Base-by-base conservation (phyloP, 345 rosid genomes). In the Crucihimalaya himalaica region DNA sequence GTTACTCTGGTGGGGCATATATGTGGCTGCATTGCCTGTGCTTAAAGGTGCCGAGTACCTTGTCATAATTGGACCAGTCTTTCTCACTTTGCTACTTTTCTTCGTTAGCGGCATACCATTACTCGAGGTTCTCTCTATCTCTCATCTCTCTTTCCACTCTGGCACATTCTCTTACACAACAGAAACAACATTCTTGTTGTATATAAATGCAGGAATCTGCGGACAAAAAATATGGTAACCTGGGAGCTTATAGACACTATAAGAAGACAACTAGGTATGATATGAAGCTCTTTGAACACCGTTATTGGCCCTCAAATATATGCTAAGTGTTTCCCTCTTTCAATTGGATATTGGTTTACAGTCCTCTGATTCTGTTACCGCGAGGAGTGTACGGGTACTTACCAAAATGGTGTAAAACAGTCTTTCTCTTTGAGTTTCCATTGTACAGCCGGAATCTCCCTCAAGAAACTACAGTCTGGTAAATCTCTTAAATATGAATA, bases 1-100 rank as follows among this genome's bases (percentile, higher is more conserved):
- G 66, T 63, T 89, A n/a, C 87, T 91, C 1, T 89, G 95, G 93
- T 94, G 98, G 97, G 98, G 95, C 29, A 68, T 94, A 71, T 91
- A 86, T 65, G 84, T 89, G 76, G 91, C 93, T 57, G 70, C 98
- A 28, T 15, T 86, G 40, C 88, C 98, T 12, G 83, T 88, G 42
- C 93, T 91, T 54, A 79, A 84, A 71, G 92, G 88, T 76, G 83
- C 84, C 8, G 93, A 91, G 81, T 94, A 89, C 89, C 95, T 91
- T 27, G 98, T 89, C 10, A 80, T 94, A 63, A 10, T 87, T 2
- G 97, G 96, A 66, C 98, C 98, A 28, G 31, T 87, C 80, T 91
- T 91, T 74, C 93, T 91, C 68, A 89, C 95, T 3, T 45, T 88
- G 80, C 79, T 91, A 73, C 97, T 94, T 80, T 89, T 94, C 53